Base-by-base conservation (phyloP, 225 moss, liverwort and hornwort species). In the Sphagnum contortum region DNA sequence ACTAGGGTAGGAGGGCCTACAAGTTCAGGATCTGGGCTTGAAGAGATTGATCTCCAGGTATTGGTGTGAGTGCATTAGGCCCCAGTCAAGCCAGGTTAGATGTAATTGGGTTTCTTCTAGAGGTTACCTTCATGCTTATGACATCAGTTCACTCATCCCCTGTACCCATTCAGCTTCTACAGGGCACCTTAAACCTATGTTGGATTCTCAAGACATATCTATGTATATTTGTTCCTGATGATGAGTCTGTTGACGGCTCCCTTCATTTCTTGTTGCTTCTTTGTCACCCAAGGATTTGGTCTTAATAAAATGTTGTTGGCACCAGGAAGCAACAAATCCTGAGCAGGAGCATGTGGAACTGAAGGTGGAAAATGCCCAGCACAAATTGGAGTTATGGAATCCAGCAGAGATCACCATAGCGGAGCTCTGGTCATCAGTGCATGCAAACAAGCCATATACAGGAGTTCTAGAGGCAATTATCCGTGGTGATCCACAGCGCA, bases 311-410 rank as follows among this genome's bases (percentile, higher is more conserved):
- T 52, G 52, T 6, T 52, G 9, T 9, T 13, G 64, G 8, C 66
- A 67, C 14, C 85, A 85, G 77, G 70, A 44, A 6, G 57, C 65
- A 64, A 54, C 70, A 5, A 81, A 63, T 63, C 75, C 82, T 14
- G 88, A 89, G 72, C 85, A 82, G 48, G 83, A 88, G 49, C 81
- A 87, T 59, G 94, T 91, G 8, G 89, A 91, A 66, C 79, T 94
- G 57, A 94, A 94, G 71, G 74, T 94, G n/a, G 86, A 91, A 64
- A 87, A 87, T 70, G 94, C 94, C 2, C 80, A 89, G 50, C 79
- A 80, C 62, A 94, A 91, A 79, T 72, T 94, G 12, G 75, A 91
- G 72, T 88, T 91, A 11, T 91, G 89, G 88, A 94, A 91, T 69
- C 91, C 94, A 47, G 94, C 89, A 0, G 87, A 82, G 3, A 71